Conservation (phyloP, 176 grass and related monocot species). For the Miscanthus lutarioriparius region DNA sequence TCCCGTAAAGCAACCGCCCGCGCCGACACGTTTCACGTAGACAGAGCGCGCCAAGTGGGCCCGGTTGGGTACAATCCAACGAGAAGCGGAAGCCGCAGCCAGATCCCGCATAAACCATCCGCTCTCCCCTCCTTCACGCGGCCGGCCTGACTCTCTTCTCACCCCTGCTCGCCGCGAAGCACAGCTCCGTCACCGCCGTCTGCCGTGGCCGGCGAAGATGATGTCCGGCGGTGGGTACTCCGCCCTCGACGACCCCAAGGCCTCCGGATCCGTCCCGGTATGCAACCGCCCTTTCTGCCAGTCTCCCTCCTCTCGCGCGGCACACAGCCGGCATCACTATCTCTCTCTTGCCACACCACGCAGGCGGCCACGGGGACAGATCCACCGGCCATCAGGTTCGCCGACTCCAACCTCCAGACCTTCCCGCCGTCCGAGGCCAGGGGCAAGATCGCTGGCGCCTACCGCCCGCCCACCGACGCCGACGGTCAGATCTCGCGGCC, state of each 20-base stretch:
- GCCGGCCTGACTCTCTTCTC: background rate
- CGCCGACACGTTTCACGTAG: background rate
- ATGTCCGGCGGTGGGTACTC: constrained; percentile 94
- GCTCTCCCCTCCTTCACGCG: background rate
- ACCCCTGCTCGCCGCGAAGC: constrained; percentile 4
- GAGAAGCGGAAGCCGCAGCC: background rate
- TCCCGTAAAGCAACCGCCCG: background rate
- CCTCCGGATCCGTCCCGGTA: constrained; percentile 93
- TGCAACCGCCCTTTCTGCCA: background rate
- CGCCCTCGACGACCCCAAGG: constrained; percentile 80
- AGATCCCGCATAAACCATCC: constrained; percentile 18
- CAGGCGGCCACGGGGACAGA: constrained; percentile 70
- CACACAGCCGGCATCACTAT: background rate
- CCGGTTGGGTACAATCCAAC: constrained; percentile 14
- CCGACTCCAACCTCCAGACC: constrained; percentile 88
- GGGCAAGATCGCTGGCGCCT: constrained; percentile 89
- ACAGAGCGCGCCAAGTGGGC: background rate
- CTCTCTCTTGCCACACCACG: background rate
- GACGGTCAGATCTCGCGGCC: constrained; percentile 68
- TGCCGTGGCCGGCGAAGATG: constrained; percentile 58
- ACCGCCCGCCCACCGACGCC: constrained; percentile 89
- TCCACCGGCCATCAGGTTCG: constrained; percentile 76
- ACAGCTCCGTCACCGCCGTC: background rate
- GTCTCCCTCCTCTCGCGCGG: background rate
- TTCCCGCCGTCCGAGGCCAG: constrained; percentile 79